Percentiles rank a stretch among this genome's conserved stretches.
These are phyloP conservation scores for Hanseniaspora meyeri DNA, from an alignment of 805 yeast genomes.

Conservation along the genomic window DNA sequence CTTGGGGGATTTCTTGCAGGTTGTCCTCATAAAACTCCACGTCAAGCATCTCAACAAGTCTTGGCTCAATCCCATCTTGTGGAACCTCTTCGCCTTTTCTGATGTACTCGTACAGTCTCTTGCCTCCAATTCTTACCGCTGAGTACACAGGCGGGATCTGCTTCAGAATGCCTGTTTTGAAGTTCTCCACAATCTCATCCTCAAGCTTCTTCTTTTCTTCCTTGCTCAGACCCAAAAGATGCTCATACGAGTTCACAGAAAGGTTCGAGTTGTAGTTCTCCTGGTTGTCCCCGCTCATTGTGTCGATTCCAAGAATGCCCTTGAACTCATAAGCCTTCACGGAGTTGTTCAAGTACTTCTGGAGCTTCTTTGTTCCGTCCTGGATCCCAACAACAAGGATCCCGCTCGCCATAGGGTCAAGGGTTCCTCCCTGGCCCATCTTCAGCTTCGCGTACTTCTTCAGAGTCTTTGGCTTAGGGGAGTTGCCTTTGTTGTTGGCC, in stretches of 20 bases:
- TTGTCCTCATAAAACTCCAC: slow-evolving; percentile 35
- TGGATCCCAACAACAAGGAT: slow-evolving; percentile 88
- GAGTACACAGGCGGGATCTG: slow-evolving; percentile 95
- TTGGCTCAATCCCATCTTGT: slow-evolving; percentile 51
- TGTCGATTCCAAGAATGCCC: slow-evolving; percentile 77
- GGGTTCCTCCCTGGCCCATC: slow-evolving; percentile 96
- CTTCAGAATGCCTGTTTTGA: slow-evolving; percentile 56
- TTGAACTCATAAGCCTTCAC: slow-evolving; percentile 69
- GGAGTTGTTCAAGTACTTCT: slow-evolving; percentile 59
- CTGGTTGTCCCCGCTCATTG: slow-evolving; percentile 87
- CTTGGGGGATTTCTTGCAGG: neutral
- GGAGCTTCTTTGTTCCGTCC: slow-evolving; percentile 71
- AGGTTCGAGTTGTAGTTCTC: slow-evolving; percentile 36
- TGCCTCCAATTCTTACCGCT: slow-evolving; percentile 89
- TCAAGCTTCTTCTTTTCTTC: slow-evolving; percentile 15
- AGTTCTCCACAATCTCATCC: slow-evolving; percentile 44
- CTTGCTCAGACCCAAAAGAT: slow-evolving; percentile 31
- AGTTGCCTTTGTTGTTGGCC: slow-evolving; percentile 32
- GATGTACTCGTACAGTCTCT: slow-evolving; percentile 88
- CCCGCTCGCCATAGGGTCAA: slow-evolving; percentile 94
- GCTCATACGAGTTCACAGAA: slow-evolving; percentile 43
- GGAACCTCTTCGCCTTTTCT: slow-evolving; percentile 79
- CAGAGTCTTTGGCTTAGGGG: slow-evolving; percentile 38
- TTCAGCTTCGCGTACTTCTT: slow-evolving; percentile 50
- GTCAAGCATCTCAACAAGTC: slow-evolving; percentile 52